Conservation (phyloP, 768 basidiomycete species). For the Leccinellum albellum region DNA sequence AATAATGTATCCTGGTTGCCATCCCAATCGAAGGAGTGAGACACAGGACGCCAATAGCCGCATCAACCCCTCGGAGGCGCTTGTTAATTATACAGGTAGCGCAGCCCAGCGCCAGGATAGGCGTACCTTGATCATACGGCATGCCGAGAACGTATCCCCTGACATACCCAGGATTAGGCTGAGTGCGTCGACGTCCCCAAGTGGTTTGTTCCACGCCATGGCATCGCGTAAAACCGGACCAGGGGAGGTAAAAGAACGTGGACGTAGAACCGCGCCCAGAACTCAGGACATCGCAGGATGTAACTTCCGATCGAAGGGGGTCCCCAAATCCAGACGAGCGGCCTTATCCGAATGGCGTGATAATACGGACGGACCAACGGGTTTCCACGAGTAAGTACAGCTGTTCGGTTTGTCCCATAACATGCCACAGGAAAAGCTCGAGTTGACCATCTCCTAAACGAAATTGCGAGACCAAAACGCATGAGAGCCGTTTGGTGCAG, state of each 20-base stretch:
- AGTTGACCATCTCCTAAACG: slow-evolving; percentile 48
- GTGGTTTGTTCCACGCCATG: slow-evolving; percentile 2
- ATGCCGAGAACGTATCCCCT: slow-evolving; percentile 4
- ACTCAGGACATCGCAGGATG: slow-evolving; percentile 17
- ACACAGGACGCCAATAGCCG: slow-evolving; percentile 13
- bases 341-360: slow-evolving; percentile 31
- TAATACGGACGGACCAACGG: slow-evolving; percentile 32
- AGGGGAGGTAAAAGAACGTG: slow-evolving; percentile 7
- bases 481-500: slow-evolving; percentile 27
- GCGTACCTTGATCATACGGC: slow-evolving; percentile 15
- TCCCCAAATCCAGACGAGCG: slow-evolving; percentile 27
- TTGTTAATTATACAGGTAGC: slow-evolving; percentile 6
- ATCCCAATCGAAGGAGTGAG: background rate
- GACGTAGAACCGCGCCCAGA: slow-evolving; percentile 5
- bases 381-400: slow-evolving; percentile 39
- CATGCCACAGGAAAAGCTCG: slow-evolving; percentile 36
- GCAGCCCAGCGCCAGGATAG: background rate
- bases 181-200: background rate
- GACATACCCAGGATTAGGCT: background rate
- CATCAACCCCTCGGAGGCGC: slow-evolving; percentile 3
- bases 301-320: slow-evolving; percentile 17
- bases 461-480: slow-evolving; percentile 42
- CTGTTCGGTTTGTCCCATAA: slow-evolving; percentile 35
- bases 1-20: background rate
- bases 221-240: slow-evolving; percentile 13